phyloP scores from a whole-genome alignment of 257 asterid species.

The Solanum ossicruentum region DNA sequence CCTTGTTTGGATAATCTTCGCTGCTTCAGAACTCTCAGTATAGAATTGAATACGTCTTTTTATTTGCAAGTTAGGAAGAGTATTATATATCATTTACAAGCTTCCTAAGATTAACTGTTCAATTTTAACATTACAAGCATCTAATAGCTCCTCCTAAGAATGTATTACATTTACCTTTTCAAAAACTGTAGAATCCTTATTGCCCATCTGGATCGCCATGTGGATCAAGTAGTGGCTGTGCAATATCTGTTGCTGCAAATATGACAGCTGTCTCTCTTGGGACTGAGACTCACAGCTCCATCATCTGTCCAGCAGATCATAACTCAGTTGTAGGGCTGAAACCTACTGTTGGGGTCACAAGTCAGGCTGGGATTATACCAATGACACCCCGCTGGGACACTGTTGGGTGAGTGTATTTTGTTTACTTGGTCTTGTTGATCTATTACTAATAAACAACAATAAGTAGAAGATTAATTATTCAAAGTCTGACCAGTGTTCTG shows the following conservation, averaged over 20 bases:
- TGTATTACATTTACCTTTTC: not conserved
- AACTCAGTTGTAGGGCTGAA: slow-evolving; percentile 62
- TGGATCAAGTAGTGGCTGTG: slow-evolving; percentile 73
- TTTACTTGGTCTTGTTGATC: not conserved
- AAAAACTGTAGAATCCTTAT: slow-evolving; percentile 48
- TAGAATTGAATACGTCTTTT: not conserved
- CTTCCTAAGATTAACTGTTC: not conserved
- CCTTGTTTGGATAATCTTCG: not conserved
- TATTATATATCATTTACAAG: not conserved
- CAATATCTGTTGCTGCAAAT: slow-evolving; percentile 57
- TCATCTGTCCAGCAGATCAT: slow-evolving; percentile 45
- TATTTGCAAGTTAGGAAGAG: not conserved
- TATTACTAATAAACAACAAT: not conserved
- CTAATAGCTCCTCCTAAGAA: not conserved
- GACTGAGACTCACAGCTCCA: slow-evolving; percentile 55
- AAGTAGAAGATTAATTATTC: not conserved
- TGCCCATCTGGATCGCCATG: slow-evolving; percentile 25
- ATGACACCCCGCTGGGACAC: slow-evolving; percentile 53
- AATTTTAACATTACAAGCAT: not conserved
- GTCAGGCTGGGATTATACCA: slow-evolving; percentile 58
- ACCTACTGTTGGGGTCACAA: slow-evolving; percentile 63
- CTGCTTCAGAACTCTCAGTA: not conserved
- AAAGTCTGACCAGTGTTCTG: not conserved
- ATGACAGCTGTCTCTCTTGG: slow-evolving; percentile 51
- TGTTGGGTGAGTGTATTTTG: slow-evolving; percentile 25